Conservation (phyloP, 306 rosid genomes). For the Quercus parvula region DNA sequence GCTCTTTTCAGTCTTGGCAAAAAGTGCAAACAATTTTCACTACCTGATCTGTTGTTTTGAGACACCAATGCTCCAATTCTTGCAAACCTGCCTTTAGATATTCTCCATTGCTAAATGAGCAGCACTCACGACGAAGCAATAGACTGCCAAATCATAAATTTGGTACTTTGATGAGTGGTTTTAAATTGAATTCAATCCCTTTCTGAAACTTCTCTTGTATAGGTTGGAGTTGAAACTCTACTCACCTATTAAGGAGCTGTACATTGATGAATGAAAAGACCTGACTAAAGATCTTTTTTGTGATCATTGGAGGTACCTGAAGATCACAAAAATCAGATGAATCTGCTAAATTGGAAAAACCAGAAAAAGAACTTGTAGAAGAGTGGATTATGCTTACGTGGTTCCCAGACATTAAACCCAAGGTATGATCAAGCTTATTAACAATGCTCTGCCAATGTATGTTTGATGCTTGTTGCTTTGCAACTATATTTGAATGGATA, state of each 20-base stretch:
- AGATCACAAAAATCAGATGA: conserved; percentile 20
- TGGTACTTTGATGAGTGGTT: background rate
- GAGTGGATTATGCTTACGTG: conserved; percentile 45
- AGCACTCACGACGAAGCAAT: conserved; percentile 87
- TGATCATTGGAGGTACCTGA: conserved; percentile 74
- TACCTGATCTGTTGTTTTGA: conserved; percentile 72
- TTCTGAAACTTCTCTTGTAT: conserved; percentile 3
- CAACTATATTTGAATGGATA: conserved; percentile 68
- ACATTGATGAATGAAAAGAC: conserved; percentile 87
- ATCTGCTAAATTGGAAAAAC: background rate
- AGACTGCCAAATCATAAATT: conserved; percentile 44
- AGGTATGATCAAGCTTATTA: conserved; percentile 53
- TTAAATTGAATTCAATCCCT: background rate
- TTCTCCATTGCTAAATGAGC: conserved; percentile 93
- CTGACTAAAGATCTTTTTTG: conserved; percentile 71
- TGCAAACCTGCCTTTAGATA: conserved; percentile 75
- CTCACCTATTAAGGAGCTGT: conserved; percentile 84
- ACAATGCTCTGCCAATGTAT: conserved; percentile 89
- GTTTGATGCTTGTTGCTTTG: conserved; percentile 78
- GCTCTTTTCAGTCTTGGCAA: background rate
- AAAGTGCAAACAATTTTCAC: conserved; percentile 7
- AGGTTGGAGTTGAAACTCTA: conserved; percentile 12
- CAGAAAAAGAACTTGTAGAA: conserved; percentile 3
- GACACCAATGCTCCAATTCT: conserved; percentile 83
- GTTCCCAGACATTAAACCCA: conserved; percentile 56